A percentile compares a stretch with the other conserved stretches of the same genome.
These are phyloP conservation scores for Pelargonium citronellum DNA, from an alignment of 441 rosid genomes.

Conservation along the genomic window DNA sequence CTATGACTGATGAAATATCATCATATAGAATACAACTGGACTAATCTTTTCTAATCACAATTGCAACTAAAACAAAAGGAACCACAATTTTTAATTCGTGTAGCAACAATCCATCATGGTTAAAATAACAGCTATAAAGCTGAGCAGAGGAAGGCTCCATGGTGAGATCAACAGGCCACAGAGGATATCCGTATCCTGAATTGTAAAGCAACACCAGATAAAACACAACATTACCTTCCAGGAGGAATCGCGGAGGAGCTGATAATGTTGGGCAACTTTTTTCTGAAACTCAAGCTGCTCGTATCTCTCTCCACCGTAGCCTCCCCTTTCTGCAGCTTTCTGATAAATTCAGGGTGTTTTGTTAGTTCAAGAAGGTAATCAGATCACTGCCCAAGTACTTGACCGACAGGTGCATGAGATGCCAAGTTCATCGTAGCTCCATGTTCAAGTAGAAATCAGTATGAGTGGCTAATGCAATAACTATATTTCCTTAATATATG, in stretches of 20 bases:
- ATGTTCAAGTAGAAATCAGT: background rate
- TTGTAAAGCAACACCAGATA: background rate
- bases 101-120: too few relatives aligned
- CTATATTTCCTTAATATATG: background rate
- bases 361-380: background rate
- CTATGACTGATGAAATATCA: too few relatives aligned
- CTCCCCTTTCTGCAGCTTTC: constrained; percentile 95
- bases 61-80: too few relatives aligned
- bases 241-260: constrained; percentile 54
- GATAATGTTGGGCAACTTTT: constrained; percentile 60
- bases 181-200: background rate
- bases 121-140: too few relatives aligned
- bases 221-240: constrained; percentile 55
- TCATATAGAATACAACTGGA: too few relatives aligned
- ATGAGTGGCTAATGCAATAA: background rate
- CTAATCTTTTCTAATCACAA: too few relatives aligned
- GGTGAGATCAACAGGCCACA: too few relatives aligned
- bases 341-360: constrained; percentile 22
- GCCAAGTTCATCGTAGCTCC: background rate
- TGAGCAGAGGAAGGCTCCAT: too few relatives aligned
- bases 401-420: background rate
- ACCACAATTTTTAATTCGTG: too few relatives aligned
- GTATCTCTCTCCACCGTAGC: constrained; percentile 88
- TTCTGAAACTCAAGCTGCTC: constrained; percentile 78
- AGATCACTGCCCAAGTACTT: background rate